These are phyloP conservation scores for Scheffersomyces quercinus DNA, from an alignment of 1,139 yeast genomes.

Conservation along the genomic window DNA sequence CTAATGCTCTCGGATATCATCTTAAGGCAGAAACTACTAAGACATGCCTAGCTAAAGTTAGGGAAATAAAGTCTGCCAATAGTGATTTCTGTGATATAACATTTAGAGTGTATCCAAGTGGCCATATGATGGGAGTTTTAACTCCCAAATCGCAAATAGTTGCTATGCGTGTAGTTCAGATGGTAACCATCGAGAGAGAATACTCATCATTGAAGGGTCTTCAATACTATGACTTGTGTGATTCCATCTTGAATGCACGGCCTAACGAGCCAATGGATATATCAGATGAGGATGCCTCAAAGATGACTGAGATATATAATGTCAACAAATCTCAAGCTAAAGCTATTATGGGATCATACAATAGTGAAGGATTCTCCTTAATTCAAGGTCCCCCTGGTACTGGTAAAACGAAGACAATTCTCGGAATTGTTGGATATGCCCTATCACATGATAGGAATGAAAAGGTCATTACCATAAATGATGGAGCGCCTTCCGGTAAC, in stretches of 20 bases:
- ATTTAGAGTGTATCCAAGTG: conserved; percentile 59
- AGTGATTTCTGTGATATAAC: conserved; percentile 73
- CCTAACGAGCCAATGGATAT: conserved; percentile 50
- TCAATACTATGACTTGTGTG: conserved; percentile 72
- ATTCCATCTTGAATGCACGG: conserved; percentile 62
- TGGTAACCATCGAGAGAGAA: conserved; percentile 94
- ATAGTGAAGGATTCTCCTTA: conserved; percentile 74
- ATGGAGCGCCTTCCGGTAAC: conserved; percentile 8
- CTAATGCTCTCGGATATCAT: conserved; percentile 19
- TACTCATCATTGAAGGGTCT: conserved; percentile 80
- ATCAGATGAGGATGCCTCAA: conserved; percentile 34
- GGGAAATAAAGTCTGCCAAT: conserved; percentile 65
- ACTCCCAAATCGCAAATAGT: conserved; percentile 64
- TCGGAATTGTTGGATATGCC: conserved; percentile 85
- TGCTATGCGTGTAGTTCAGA: conserved; percentile 75
- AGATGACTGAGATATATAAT: conserved; percentile 47
- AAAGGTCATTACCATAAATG: conserved; percentile 28
- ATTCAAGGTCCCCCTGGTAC: conserved; percentile 99
- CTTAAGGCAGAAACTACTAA: conserved; percentile 29
- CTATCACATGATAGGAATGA: conserved; percentile 35
- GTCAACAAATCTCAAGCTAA: conserved; percentile 88
- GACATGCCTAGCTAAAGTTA: conserved; percentile 77
- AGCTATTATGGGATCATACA: conserved; percentile 77
- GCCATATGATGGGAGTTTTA: conserved; percentile 53
- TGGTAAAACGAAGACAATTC: conserved; percentile 95